phyloP scores from a whole-genome alignment of 306 rosid species.

The Cicer chorassanicum region DNA sequence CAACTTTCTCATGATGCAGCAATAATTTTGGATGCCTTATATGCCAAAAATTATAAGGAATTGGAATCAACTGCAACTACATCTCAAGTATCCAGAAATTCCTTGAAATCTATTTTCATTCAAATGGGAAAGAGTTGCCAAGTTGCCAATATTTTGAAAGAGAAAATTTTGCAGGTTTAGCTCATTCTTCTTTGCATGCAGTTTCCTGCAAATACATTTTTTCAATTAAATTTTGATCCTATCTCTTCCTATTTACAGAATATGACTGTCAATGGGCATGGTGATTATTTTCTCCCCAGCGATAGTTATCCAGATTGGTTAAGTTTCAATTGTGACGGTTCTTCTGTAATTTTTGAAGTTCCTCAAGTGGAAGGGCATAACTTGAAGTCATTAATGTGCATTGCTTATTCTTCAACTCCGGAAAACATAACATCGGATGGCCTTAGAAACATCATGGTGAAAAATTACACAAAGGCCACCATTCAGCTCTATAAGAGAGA shows the following conservation, averaged over 20 bases:
- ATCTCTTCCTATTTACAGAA: constrained; percentile 9
- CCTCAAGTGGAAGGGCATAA: constrained; percentile 6
- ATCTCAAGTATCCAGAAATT: not conserved
- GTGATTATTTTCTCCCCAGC: constrained; percentile 5
- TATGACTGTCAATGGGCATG: not conserved
- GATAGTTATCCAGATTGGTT: constrained; percentile 43
- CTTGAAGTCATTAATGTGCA: constrained; percentile 4
- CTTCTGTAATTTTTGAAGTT: constrained; percentile 5
- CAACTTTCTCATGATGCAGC: constrained; percentile 3
- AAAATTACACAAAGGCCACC: constrained; percentile 8
- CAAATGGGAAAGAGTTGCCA: constrained; percentile 18
- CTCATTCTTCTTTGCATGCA: not conserved
- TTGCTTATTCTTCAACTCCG: not conserved
- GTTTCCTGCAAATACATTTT: not conserved
- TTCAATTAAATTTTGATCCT: not conserved
- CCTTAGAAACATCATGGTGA: not conserved
- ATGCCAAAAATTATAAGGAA: not conserved
- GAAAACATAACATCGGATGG: not conserved
- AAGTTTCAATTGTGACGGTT: not conserved
- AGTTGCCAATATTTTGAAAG: not conserved
- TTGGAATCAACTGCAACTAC: not conserved
- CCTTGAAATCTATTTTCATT: not conserved
- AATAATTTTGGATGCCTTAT: not conserved
- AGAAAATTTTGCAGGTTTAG: constrained; percentile 23
- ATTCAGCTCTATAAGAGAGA: constrained; percentile 35